Evolutionary conservation across 306 rosid genomes (phyloP), one percentile per base, ranked within the genome.

Genomic region (Canavalia ensiformis): DNA sequence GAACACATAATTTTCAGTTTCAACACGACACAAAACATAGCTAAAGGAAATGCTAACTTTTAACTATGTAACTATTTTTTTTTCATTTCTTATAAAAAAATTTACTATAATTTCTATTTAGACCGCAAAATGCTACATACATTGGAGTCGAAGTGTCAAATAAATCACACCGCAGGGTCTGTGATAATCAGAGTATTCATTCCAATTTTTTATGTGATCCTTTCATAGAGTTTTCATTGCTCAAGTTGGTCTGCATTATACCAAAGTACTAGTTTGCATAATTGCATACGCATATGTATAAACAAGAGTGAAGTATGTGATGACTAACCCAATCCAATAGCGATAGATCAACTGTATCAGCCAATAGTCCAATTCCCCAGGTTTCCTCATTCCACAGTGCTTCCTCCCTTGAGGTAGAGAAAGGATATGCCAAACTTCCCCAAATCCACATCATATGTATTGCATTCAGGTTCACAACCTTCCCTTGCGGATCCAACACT

Each of bases 391-490:
- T 79, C 94, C 97, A 92, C 65, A 92, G 84, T 33, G 86, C 49
- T 63, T 81, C 83, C 87, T 92, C 97, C 44, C 44, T 81, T 70
- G 30, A 42, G 63, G 62, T 62, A n/a, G 88, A 83, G 78, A 92
- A 92, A 45, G 94, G 94, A 75, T 81, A 89, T 2, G 94, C 92
- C 47, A 66, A 0, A 80, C 91, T 88, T 88, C 97, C 92, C 91
- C 91, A 92, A 37, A 92, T 88, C 86, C 94, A 92, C 90, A 92
- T 87, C 90, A 90, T 84, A 78, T 90, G 90, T 8, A 92, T 62
- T 42, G 97, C 97, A 72, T 92, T 92, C 47, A 35, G 46, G 85
- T 90, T 86, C 30, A 81, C 84, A 39, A 87, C 83, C 56, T 75
- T 86, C 2, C 97, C 97, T 51, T 79, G 89, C 1, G 84, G 82